Evolutionary conservation across 2,329 filamentous ascomycete genomes (phyloP), one percentile per base, ranked within the genome.

Genomic region (Capronia americana): DNA sequence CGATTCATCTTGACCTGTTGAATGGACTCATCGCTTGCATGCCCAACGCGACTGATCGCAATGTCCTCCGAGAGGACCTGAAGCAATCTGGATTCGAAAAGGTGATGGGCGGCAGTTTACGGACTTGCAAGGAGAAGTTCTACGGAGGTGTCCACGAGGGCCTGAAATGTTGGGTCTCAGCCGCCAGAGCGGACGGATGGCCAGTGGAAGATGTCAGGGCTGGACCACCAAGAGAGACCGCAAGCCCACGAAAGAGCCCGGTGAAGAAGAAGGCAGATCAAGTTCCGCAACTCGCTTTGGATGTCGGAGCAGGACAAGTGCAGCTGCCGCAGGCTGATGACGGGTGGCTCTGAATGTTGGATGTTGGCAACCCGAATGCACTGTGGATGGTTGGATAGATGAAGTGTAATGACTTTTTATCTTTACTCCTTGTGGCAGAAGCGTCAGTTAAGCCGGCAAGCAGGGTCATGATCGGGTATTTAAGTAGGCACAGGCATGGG

Each of bases 51-150:
- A 79, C 85, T 26, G 88, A 91, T 65, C 91, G 95, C 66, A 97
- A 97, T 78, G 76, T 80, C 0, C 85, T 98, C 11, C 90, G 95
- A n/a, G 83, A 84, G 20, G 88, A 94, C 65, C 83, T 98, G 60
- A 87, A 87, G 61, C 87, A 93, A 67, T 96, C 91, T 0, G 94
- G 95, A 7, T 96, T 93, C 83, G 95, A 99, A 78, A 93, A 93
- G 72, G 88, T 91, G 72, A 91, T 98, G 85, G 93, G 93, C 17
- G 86, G 87, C 24, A 94, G 89, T 65, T 82, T 98, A 69, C 88
- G 95, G 4, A 90, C 94, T 17, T 98, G 94, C 83, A 99, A 98
- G 77, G 93, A 97, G 79, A 98, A 98, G 77, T 97, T 98, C 77
- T 98, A 99, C 76, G 91, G 91, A 1, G 88, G 91, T 57, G 91